Percentiles rank a stretch among this genome's conserved stretches.
These are phyloP conservation scores for Rosa lucieae DNA, from an alignment of 306 rosid genomes.

Conservation along the genomic window DNA sequence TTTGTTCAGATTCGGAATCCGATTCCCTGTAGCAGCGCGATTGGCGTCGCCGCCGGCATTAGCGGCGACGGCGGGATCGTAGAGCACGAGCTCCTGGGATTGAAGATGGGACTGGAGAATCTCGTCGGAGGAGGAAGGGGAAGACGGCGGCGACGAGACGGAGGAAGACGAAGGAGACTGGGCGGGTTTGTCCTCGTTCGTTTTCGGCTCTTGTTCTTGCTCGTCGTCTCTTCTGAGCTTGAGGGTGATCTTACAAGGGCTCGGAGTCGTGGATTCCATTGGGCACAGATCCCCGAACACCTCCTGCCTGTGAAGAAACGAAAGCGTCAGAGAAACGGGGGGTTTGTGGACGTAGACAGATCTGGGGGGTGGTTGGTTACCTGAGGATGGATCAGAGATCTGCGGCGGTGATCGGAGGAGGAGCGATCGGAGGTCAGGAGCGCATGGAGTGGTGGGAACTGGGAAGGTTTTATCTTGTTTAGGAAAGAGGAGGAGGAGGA, in stretches of 20 bases:
- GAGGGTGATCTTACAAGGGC: slow-evolving; percentile 36
- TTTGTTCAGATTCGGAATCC: neutral
- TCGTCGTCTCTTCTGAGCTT: slow-evolving; percentile 24
- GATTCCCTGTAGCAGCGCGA: neutral
- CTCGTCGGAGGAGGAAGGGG: slow-evolving; percentile 55
- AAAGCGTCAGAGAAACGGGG: neutral
- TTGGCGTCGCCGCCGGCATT: slow-evolving; percentile 18
- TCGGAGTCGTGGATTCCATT: neutral
- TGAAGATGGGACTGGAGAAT: slow-evolving; percentile 34
- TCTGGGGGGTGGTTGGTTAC: neutral
- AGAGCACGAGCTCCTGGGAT: slow-evolving; percentile 65
- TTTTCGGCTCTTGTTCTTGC: slow-evolving; percentile 18
- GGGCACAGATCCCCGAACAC: slow-evolving; percentile 5
- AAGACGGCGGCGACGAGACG: slow-evolving; percentile 36
- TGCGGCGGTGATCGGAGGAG: neutral
- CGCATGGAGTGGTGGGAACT: neutral
- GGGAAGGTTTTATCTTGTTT: neutral
- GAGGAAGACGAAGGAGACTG: slow-evolving; percentile 37
- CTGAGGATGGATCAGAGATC: neutral
- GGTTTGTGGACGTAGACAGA: neutral
- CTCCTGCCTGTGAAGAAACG: neutral
- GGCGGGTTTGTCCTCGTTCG: slow-evolving; percentile 21
- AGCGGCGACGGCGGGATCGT: slow-evolving; percentile 39
- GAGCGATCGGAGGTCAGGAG: neutral
- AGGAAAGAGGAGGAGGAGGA: neutral